Evolutionary conservation across 495 filamentous ascomycete species (phyloP), one percentile per base, ranked within the genome.

Genomic region (Aeminium ludgeri): DNA sequence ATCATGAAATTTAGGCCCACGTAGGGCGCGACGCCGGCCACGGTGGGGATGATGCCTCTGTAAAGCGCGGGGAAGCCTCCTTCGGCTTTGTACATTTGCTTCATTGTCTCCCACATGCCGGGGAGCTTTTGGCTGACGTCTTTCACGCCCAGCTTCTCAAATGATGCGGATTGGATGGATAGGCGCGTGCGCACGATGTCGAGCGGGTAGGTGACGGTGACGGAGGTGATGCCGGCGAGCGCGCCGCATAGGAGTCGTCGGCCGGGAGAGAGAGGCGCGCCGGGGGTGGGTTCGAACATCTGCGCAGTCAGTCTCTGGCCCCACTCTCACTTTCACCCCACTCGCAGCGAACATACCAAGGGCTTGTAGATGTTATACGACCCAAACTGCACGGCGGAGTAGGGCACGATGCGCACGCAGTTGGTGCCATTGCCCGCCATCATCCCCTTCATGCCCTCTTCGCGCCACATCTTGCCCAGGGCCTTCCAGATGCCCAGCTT

Each of bases 1-100:
- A 77, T 82, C 82, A 96, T 96, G 64, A 97, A 97, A 58, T 96
- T 97, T 35, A 97, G 65, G 23, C 89, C 89, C 64, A 91, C 86
- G 58, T 93, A 93, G 52, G 89, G 89, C 33, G 91, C 91, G 34
- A 97, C 89, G 28, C 89, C 89, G 23, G 86, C 84, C 17, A 96
- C 79, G 0, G 89, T 97, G 10, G 89, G 91, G 17, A 89, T 61
- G 39, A 96, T 91, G 19, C 89, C 89, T 38, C 89, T 72, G 59
- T 97, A 97, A 7, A 96, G 65, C 6, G 85, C 86, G 25, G 66
- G 40, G 30, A 86, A 54, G 11, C 89, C 89, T 20, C 89, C 89
- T 59, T 97, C 89, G 6, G 74, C 81, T 54, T 73, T 85, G 62
- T 92, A 94, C 75, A 97, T 95, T 20, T 61, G 48, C 2, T 67